A percentile compares a stretch with the other conserved stretches of the same genome.
Conservation (phyloP, 2,329 filamentous ascomycete genomes). For the Domatiomyces globalis region DNA sequence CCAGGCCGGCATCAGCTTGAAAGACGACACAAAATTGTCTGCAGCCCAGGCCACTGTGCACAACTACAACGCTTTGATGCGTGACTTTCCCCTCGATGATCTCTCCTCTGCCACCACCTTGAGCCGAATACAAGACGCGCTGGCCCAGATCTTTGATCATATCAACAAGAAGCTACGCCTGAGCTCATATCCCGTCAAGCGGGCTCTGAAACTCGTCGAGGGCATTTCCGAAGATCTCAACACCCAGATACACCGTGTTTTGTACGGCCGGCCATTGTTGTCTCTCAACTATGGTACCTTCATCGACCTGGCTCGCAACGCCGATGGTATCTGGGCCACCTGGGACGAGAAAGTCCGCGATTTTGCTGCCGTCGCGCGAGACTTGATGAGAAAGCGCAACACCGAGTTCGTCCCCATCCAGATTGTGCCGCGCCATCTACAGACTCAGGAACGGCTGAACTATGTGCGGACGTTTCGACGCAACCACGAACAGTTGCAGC, state of each 20-base stretch:
- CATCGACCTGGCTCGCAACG: conserved; percentile 64
- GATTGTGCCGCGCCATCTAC: conserved; percentile 71
- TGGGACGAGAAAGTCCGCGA: conserved; percentile 98
- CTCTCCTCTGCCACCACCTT: conserved; percentile 82
- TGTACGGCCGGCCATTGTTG: conserved; percentile 77
- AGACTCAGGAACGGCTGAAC: conserved; percentile 77
- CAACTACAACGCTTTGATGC: conserved; percentile 98
- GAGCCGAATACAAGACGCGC: conserved; percentile 73
- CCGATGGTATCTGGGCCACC: conserved; percentile 71
- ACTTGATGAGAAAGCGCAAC: conserved; percentile 81
- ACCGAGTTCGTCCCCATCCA: conserved; percentile 99
- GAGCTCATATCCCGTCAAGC: conserved; percentile 72
- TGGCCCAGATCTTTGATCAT: conserved; percentile 80
- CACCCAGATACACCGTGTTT: conserved; percentile 65
- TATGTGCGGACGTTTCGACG: conserved; percentile 92
- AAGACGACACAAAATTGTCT: conserved; percentile 86
- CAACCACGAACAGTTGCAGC: conserved; percentile 94
- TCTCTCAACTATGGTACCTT: conserved; percentile 90
- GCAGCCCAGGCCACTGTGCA: conserved; percentile 93
- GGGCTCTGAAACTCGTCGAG: conserved; percentile 86
- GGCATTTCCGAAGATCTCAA: conserved; percentile 92
- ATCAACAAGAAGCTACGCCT: conserved; percentile 97
- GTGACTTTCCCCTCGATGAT: conserved; percentile 93
- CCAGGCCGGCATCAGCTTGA: conserved; percentile 93
- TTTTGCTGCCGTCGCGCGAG: conserved; percentile 92